These are phyloP conservation scores for Eucalyptus cloeziana DNA, from an alignment of 345 rosid genomes.

Conservation along the genomic window DNA sequence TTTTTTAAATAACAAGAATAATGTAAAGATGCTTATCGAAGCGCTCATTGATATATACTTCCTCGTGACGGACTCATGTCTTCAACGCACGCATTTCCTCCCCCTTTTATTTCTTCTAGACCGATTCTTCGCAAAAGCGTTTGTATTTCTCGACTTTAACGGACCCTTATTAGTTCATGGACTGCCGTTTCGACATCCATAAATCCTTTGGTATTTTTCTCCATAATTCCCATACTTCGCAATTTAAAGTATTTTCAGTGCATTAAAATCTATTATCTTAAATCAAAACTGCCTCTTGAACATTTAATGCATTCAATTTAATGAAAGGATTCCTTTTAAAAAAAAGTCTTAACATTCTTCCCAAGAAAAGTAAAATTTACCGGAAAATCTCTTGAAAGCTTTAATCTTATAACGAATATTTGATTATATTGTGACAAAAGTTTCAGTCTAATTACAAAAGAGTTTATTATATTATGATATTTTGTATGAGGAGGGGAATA, in stretches of 20 bases:
- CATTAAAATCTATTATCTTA: not conserved
- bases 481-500: not conserved
- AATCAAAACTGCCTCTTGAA: not conserved
- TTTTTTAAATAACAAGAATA: not conserved
- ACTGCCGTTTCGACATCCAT: not conserved
- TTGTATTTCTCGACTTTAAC: not conserved
- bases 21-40: not conserved
- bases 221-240: not conserved
- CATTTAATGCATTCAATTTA: not conserved
- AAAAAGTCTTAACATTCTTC: not conserved
- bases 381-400: not conserved
- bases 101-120: not conserved
- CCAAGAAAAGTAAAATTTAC: not conserved
- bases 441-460: not conserved
- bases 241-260: not conserved
- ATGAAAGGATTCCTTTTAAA: not conserved
- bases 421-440: not conserved
- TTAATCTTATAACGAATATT: not conserved
- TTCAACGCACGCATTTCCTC: not conserved
- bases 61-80: not conserved
- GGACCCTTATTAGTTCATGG: not conserved
- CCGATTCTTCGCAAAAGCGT: not conserved
- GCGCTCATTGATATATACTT: not conserved
- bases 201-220: not conserved
- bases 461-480: not conserved